phyloP scores from a whole-genome alignment of 2,329 filamentous ascomycete species.

The Capronia coronata region DNA sequence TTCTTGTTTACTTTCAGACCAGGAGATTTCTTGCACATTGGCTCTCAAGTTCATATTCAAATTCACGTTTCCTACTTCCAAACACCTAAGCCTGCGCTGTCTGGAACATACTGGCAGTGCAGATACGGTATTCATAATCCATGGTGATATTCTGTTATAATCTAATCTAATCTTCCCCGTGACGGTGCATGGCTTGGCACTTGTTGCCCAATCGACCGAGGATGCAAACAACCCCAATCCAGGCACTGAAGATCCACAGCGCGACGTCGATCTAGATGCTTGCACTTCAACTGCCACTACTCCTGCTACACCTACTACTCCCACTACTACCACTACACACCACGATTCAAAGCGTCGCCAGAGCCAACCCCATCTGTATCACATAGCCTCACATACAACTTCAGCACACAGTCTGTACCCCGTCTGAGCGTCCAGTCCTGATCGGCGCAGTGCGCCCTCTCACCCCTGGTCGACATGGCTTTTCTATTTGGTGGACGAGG shows the following conservation, averaged over 20 bases:
- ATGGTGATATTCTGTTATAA: too few species aligned
- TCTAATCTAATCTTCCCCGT: conserved; percentile 4
- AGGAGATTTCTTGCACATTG: background rate
- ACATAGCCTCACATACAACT: background rate
- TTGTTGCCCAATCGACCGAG: conserved; percentile 3
- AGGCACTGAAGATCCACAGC: background rate
- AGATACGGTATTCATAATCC: too few species aligned
- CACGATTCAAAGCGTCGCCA: background rate
- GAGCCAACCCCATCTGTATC: background rate
- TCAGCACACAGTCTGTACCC: background rate
- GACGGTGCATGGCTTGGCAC: background rate
- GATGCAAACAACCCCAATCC: background rate
- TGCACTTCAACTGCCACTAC: too few species aligned
- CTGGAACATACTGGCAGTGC: too few species aligned
- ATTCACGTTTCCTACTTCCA: too few species aligned
- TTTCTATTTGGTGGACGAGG: conserved; percentile 59
- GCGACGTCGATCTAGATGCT: background rate
- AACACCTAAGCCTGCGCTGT: too few species aligned
- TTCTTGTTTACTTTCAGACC: background rate
- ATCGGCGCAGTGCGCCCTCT: background rate
- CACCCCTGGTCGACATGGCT: conserved; percentile 48
- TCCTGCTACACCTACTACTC: too few species aligned
- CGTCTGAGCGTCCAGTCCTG: background rate
- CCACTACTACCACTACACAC: too few species aligned
- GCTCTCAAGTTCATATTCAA: too few species aligned